phyloP scores from a whole-genome alignment of 352 stramenopile species.

The Pilasporangium apinafurcum region DNA sequence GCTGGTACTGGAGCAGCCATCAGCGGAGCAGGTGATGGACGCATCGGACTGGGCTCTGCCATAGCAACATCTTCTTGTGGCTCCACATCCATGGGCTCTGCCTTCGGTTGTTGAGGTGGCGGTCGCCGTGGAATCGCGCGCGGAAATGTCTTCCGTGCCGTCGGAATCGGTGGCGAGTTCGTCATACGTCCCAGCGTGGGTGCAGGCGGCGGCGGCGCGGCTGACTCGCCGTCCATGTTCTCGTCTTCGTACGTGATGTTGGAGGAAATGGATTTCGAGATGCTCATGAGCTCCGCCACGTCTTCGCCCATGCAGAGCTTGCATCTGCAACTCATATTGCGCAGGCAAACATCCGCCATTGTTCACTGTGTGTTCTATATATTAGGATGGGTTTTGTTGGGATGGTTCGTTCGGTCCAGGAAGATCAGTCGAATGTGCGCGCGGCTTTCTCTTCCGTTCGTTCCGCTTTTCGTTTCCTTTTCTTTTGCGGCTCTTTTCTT shows the following conservation, averaged over 20 bases:
- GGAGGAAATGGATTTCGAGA: conserved; percentile 77
- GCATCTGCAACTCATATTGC: conserved; percentile 86
- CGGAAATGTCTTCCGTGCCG: conserved; percentile 5
- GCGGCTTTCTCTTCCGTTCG: too few relatives aligned
- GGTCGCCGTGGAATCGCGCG: conserved; percentile 1
- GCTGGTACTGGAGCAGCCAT: not conserved
- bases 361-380: too few relatives aligned
- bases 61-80: conserved; percentile 13
- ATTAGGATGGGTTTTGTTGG: too few relatives aligned
- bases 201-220: conserved; percentile 14
- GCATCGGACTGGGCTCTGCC: too few relatives aligned
- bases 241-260: conserved; percentile 65
- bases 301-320: conserved; percentile 78
- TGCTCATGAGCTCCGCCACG: conserved; percentile 63
- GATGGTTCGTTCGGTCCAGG: too few relatives aligned
- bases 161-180: conserved; percentile 33
- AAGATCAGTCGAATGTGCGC: too few relatives aligned
- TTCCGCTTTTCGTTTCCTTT: too few relatives aligned
- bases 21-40: too few relatives aligned
- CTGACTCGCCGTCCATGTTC: conserved; percentile 14
- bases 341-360: conserved; percentile 81
- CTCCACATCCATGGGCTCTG: conserved; percentile 8
- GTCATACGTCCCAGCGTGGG: conserved; percentile 17
- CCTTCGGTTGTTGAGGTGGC: not conserved
- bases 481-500: too few relatives aligned